Evolutionary conservation across 306 rosid genomes (phyloP).

Genomic region (Trichosanthes cucumerina): DNA sequence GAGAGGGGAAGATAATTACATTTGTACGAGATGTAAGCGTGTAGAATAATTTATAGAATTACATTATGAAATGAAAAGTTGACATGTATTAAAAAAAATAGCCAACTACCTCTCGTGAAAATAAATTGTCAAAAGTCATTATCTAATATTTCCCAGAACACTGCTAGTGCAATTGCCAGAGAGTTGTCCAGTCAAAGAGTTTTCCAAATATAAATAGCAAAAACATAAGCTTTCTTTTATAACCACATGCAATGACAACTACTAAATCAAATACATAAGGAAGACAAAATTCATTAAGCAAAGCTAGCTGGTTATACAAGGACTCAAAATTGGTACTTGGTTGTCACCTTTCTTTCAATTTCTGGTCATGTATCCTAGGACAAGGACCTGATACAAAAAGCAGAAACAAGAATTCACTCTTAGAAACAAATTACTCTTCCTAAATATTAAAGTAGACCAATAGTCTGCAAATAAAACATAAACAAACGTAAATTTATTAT

Average conservation of each 20-base stretch:
- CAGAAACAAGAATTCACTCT: neutral
- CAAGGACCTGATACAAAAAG: constrained; percentile 58
- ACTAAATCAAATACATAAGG: neutral
- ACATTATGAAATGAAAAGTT: neutral
- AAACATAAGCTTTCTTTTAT: neutral
- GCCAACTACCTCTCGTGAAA: neutral
- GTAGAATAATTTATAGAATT: neutral
- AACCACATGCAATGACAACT: neutral
- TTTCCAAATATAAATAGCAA: neutral
- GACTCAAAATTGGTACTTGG: neutral
- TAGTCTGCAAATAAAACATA: neutral
- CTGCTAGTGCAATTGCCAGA: neutral
- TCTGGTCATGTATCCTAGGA: constrained; percentile 78
- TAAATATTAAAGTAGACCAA: neutral
- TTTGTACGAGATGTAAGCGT: neutral
- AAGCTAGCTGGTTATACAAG: neutral
- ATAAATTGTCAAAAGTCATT: neutral
- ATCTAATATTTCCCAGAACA: neutral
- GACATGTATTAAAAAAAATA: neutral
- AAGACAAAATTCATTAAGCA: neutral
- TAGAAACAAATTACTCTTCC: neutral
- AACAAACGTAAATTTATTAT: neutral
- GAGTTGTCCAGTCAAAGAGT: neutral
- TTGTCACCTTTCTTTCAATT: constrained; percentile 88
- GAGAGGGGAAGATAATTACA: neutral